These are phyloP conservation scores for Metarhizium robertsii DNA, from an alignment of 2,329 filamentous ascomycete genomes.

Conservation along the genomic window DNA sequence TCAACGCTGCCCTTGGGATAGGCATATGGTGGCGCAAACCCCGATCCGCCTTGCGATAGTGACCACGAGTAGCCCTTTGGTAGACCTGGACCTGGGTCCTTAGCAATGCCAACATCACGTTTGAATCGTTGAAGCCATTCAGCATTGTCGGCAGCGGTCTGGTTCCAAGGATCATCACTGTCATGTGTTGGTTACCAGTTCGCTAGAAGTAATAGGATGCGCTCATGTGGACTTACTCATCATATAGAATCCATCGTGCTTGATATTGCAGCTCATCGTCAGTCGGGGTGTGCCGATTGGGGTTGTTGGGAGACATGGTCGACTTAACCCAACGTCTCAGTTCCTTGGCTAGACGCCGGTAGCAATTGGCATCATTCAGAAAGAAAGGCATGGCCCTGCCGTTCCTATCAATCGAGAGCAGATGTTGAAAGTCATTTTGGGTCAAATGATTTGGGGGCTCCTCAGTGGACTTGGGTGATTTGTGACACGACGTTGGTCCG, in stretches of 20 bases:
- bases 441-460: constrained; percentile 3
- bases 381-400: constrained; percentile 30
- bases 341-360: constrained; percentile 43
- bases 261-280: constrained; percentile 57
- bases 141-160: constrained; percentile 52
- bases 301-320: constrained; percentile 50
- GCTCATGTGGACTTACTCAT: constrained; percentile 37
- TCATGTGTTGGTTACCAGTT: background rate
- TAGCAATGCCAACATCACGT: constrained; percentile 42
- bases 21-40: constrained; percentile 46
- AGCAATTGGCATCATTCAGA: constrained; percentile 52
- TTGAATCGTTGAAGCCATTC: constrained; percentile 58
- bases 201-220: background rate
- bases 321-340: constrained; percentile 42
- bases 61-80: constrained; percentile 33
- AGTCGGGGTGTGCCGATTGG: constrained; percentile 46
- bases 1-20: constrained; percentile 31
- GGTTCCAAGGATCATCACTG: constrained; percentile 55
- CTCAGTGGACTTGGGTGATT: constrained; percentile 10
- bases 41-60: constrained; percentile 39
- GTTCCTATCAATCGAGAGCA: constrained; percentile 2
- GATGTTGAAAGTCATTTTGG: constrained; percentile 7
- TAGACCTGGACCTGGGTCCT: constrained; percentile 42
- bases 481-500: constrained; percentile 4
- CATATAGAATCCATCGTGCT: constrained; percentile 53